A percentile compares a stretch with the other conserved stretches of the same genome.
Conservation (phyloP, 1,284 basidiomycete genomes). For the Moesziomyces sp. region DNA sequence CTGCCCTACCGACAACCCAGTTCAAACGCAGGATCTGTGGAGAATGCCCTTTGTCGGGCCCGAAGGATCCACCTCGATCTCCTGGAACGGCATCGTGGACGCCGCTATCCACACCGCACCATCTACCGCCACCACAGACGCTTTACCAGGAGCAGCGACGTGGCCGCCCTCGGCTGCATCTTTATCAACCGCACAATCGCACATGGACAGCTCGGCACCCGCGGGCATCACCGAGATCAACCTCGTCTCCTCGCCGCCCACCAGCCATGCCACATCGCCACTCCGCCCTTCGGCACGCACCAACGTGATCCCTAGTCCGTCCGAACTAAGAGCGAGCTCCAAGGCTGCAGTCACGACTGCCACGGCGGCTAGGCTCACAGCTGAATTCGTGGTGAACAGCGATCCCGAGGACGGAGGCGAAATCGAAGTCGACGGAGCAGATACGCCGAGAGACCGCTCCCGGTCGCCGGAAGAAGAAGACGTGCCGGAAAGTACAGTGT, state of each 20-base stretch:
- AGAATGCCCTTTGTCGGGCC: conserved; percentile 21
- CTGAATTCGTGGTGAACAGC: conserved; percentile 20
- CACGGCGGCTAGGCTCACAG: neutral
- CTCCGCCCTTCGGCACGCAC: conserved; percentile 12
- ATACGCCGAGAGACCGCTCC: conserved; percentile 2
- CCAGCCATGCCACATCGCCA: conserved; percentile 28
- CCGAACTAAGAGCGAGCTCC: neutral
- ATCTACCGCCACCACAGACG: neutral
- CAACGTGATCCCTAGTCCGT: conserved; percentile 10
- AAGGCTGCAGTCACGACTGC: neutral
- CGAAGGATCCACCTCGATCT: conserved; percentile 5
- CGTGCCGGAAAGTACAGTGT: conserved; percentile 4
- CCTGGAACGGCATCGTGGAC: conserved; percentile 19
- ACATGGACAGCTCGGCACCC: conserved; percentile 25
- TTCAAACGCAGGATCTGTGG: neutral
- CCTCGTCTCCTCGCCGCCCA: conserved; percentile 29
- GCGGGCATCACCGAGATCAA: conserved; percentile 28
- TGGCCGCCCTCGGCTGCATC: conserved; percentile 31
- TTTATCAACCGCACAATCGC: conserved; percentile 7
- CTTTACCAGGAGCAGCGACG: conserved; percentile 13
- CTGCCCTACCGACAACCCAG: no score
- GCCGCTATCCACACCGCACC: neutral
- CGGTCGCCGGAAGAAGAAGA: conserved; percentile 1
- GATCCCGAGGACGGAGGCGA: conserved; percentile 20
- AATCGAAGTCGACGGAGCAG: neutral